These are phyloP conservation scores for Dothideomycetes sp. DNA, from an alignment of 2,329 filamentous ascomycete genomes.

Conservation along the genomic window DNA sequence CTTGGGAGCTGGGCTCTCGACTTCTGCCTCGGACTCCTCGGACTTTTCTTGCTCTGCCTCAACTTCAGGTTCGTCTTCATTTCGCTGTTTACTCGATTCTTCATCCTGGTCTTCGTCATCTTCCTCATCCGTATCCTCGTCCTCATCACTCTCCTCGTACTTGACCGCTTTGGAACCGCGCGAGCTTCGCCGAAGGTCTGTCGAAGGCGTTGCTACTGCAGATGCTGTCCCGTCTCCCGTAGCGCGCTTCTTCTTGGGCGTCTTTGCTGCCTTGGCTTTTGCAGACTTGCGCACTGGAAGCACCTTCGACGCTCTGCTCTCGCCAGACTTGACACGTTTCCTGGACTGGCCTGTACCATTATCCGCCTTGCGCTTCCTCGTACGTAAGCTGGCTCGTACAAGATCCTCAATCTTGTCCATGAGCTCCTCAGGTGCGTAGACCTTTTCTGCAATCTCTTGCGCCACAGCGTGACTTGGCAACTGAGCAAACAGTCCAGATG, in stretches of 20 bases:
- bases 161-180: conserved; percentile 27
- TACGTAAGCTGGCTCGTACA: conserved; percentile 59
- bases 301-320: conserved; percentile 9
- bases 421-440: conserved; percentile 64
- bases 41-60: background rate
- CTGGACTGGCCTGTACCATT: conserved; percentile 12
- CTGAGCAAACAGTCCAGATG: conserved; percentile 64
- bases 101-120: conserved; percentile 7
- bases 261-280: conserved; percentile 23
- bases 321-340: conserved; percentile 17
- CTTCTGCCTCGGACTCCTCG: background rate
- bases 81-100: conserved; percentile 1
- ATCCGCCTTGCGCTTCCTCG: conserved; percentile 34
- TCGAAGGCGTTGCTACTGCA: conserved; percentile 19
- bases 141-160: conserved; percentile 34
- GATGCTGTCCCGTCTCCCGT: conserved; percentile 6
- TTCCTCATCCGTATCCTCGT: conserved; percentile 13
- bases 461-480: conserved; percentile 68
- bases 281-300: conserved; percentile 10
- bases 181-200: conserved; percentile 32
- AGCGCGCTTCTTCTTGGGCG: conserved; percentile 25
- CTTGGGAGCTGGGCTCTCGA: background rate
- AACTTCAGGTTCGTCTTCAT: background rate
- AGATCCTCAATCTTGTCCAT: conserved; percentile 64
- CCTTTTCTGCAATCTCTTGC: conserved; percentile 75